These are phyloP conservation scores for Pyrus hybrid DNA, from an alignment of 331 rosid species.

Conservation along the genomic window DNA sequence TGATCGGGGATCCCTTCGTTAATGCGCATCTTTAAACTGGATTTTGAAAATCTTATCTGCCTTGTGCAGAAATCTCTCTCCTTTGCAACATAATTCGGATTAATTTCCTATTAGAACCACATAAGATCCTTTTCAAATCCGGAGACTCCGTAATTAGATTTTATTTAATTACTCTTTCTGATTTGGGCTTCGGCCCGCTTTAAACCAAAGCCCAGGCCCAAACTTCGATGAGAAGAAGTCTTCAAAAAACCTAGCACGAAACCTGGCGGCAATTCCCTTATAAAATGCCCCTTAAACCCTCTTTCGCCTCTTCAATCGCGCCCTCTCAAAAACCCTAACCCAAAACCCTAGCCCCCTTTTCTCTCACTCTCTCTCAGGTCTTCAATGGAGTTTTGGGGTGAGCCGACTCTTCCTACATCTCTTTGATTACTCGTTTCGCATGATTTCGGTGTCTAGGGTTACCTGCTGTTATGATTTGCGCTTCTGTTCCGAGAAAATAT, in stretches of 20 bases:
- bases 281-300: constrained; percentile 13
- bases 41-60: too few species aligned
- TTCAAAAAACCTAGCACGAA: constrained; percentile 7
- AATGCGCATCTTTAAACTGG: too few species aligned
- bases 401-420: neutral
- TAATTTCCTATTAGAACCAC: too few species aligned
- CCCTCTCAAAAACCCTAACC: constrained; percentile 17
- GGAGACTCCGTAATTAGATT: too few species aligned
- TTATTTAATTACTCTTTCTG: too few species aligned
- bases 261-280: constrained; percentile 17
- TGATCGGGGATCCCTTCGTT: too few species aligned
- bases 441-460: neutral
- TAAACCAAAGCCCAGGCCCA: neutral
- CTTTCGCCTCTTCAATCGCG: neutral
- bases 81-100: too few species aligned
- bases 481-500: neutral
- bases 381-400: constrained; percentile 80
- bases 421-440: neutral
- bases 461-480: neutral
- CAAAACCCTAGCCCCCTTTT: constrained; percentile 20
- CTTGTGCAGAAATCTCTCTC: too few species aligned
- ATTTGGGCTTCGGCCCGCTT: too few species aligned
- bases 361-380: neutral
- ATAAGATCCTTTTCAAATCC: too few species aligned
- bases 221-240: neutral